phyloP scores from a whole-genome alignment of 1,284 basidiomycete genomes.

The Ceratobasidium sp. region DNA sequence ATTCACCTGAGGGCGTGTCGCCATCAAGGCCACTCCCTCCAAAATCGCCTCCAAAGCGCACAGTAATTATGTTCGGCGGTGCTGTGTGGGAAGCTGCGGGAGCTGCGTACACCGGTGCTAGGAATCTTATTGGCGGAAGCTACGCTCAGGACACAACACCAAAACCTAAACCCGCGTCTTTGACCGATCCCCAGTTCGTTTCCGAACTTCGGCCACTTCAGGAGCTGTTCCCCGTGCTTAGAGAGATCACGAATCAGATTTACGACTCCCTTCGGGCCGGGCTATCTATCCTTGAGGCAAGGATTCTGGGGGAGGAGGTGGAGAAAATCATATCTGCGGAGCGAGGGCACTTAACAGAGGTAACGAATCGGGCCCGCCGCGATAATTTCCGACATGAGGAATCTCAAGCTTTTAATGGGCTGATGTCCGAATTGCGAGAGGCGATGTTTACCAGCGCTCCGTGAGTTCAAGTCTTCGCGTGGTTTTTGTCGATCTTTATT shows the following conservation, averaged over 20 bases:
- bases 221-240: neutral
- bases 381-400: neutral
- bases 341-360: neutral
- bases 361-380: neutral
- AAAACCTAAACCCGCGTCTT: neutral
- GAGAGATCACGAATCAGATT: neutral
- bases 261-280: neutral
- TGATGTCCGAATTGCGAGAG: conserved; percentile 2
- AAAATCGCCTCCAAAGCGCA: neutral
- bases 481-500: neutral
- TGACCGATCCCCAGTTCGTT: conserved; percentile 20
- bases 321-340: conserved; percentile 8
- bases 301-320: neutral
- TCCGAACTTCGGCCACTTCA: neutral
- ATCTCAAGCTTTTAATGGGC: conserved; percentile 2
- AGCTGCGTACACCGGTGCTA: neutral
- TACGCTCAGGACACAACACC: neutral
- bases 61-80: neutral
- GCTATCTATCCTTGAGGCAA: neutral
- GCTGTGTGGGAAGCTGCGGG: neutral
- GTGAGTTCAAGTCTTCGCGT: neutral
- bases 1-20: neutral
- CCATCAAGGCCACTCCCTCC: neutral
- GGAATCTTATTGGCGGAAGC: neutral
- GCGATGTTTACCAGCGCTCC: neutral